These are phyloP conservation scores for Sporisorium sorghi DNA, from an alignment of 1,284 basidiomycete species.

Conservation along the genomic window DNA sequence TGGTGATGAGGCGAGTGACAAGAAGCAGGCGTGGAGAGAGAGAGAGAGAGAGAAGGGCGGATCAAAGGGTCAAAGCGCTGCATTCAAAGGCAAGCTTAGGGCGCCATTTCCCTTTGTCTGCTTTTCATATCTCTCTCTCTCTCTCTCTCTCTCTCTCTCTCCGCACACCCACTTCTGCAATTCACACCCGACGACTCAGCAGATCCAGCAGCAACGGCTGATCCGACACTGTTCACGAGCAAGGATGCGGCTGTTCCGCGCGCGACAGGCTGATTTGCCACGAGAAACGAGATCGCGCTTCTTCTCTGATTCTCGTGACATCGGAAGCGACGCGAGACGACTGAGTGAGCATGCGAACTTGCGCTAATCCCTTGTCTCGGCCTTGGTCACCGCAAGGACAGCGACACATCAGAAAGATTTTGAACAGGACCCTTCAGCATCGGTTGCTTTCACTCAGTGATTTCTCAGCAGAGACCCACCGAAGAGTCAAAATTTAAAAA, in stretches of 20 bases:
- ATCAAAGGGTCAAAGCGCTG: not conserved
- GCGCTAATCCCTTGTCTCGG: not conserved
- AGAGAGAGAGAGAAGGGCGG: not conserved
- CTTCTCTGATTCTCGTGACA: not conserved
- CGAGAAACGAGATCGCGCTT: too few relatives aligned
- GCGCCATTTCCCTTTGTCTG: not conserved
- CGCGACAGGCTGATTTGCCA: too few relatives aligned
- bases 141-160: not conserved
- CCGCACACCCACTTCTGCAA: not conserved
- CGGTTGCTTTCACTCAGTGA: not conserved
- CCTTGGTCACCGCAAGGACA: too few relatives aligned
- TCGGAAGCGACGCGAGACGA: slow-evolving; percentile 19
- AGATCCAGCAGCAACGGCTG: not conserved
- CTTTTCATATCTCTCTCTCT: too few relatives aligned
- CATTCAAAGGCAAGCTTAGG: not conserved
- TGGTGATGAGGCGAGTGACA: not conserved
- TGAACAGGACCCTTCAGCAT: too few relatives aligned
- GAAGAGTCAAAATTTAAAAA: too few relatives aligned
- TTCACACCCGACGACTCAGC: not conserved
- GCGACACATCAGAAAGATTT: too few relatives aligned
- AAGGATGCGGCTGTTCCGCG: not conserved
- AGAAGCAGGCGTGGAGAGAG: not conserved
- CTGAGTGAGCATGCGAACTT: not conserved
- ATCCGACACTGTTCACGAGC: not conserved
- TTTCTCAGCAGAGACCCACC: not conserved